Conservation (phyloP, 208 protist species). For the Trypanosoma melophagium region DNA sequence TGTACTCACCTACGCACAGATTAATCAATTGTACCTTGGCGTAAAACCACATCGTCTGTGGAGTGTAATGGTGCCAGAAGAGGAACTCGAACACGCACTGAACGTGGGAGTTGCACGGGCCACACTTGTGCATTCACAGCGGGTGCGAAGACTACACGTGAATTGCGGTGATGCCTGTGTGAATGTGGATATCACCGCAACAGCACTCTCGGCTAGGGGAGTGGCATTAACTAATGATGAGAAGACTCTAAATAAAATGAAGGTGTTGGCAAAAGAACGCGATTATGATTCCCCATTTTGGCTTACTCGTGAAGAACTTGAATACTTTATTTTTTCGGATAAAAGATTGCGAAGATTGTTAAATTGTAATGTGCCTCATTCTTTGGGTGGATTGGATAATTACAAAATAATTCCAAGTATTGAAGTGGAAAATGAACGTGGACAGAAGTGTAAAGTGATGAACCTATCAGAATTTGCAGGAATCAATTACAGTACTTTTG, state of each 20-base stretch:
- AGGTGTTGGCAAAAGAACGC: not conserved
- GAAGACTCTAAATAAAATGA: constrained; percentile 15
- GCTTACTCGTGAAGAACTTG: constrained; percentile 36
- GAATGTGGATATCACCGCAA: constrained; percentile 27
- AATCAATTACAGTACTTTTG: not conserved
- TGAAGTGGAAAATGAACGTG: constrained; percentile 26
- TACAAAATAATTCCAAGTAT: constrained; percentile 18
- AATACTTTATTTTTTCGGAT: constrained; percentile 18
- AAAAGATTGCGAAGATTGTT: not conserved
- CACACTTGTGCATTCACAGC: constrained; percentile 7
- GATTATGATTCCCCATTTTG: constrained; percentile 56
- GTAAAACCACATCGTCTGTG: not conserved
- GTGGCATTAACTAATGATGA: constrained; percentile 27
- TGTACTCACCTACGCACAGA: constrained; percentile 13
- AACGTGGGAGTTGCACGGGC: not conserved
- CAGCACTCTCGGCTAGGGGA: constrained; percentile 46
- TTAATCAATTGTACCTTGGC: not conserved
- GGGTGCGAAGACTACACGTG: constrained; percentile 11
- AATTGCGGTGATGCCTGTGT: constrained; percentile 32
- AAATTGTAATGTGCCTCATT: not conserved
- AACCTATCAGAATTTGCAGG: constrained; percentile 24
- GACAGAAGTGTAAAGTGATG: not conserved
- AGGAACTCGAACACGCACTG: not conserved
- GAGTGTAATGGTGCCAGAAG: constrained; percentile 12
- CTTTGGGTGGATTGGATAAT: not conserved